phyloP scores from a whole-genome alignment of 1,284 basidiomycete genomes.

The Cystobasidium sp. region DNA sequence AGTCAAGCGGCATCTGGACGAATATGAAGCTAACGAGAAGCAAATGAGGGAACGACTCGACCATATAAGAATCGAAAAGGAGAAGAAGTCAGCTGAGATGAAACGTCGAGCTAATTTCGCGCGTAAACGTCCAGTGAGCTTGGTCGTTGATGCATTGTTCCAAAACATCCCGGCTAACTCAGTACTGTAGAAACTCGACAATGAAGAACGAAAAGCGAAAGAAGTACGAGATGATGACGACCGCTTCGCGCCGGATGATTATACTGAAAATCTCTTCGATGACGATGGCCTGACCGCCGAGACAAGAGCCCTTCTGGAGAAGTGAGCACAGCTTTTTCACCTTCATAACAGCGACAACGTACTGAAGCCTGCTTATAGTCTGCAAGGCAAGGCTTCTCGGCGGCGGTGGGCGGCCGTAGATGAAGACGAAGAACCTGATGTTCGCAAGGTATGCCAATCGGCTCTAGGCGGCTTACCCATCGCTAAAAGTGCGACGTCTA shows the following conservation, averaged over 20 bases:
- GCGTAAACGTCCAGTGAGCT: conserved; percentile 31
- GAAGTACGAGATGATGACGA: conserved; percentile 60
- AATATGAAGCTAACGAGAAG: conserved; percentile 53
- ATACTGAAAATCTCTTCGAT: conserved; percentile 53
- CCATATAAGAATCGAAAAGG: conserved; percentile 23
- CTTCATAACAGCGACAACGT: conserved; percentile 2
- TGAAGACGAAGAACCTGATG: conserved; percentile 55
- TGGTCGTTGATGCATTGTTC: background rate
- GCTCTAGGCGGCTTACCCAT: background rate
- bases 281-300: conserved; percentile 67
- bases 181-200: conserved; percentile 5
- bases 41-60: conserved; percentile 55
- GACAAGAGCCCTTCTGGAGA: conserved; percentile 77
- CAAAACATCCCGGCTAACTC: background rate
- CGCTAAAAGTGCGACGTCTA: background rate
- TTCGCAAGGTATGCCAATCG: conserved; percentile 57
- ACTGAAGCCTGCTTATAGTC: background rate
- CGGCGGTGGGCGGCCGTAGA: background rate
- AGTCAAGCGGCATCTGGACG: conserved; percentile 52
- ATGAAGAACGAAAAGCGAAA: conserved; percentile 28
- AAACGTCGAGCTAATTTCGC: conserved; percentile 45
- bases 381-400: background rate
- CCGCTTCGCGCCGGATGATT: conserved; percentile 68
- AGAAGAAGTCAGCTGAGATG: conserved; percentile 45
- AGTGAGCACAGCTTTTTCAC: conserved; percentile 60